Evolutionary conservation across 148 eudicot species (phyloP).

Genomic region (Chenopodium album): DNA sequence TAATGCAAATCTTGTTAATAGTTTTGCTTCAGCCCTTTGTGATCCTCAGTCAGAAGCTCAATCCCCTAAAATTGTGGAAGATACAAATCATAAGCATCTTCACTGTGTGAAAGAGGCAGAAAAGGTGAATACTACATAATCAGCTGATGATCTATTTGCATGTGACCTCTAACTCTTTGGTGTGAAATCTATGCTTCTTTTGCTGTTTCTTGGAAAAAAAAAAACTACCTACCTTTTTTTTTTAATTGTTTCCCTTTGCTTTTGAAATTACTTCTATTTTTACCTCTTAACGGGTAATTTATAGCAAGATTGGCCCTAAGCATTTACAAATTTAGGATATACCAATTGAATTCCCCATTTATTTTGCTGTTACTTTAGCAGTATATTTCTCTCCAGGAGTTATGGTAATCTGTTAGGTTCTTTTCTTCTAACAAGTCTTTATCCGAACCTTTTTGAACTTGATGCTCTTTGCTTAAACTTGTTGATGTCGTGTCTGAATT

Average conservation of each 20-base stretch:
- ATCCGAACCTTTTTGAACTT: neutral
- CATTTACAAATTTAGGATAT: no score
- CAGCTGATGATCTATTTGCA: slow-evolving; percentile 6
- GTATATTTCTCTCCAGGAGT: neutral
- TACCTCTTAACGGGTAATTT: no score
- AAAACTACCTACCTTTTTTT: no score
- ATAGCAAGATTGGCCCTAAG: no score
- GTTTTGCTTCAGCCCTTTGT: neutral
- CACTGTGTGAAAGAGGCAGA: slow-evolving; percentile 5
- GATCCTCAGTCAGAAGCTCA: slow-evolving; percentile 18
- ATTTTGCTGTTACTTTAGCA: neutral
- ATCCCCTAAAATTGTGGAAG: slow-evolving; percentile 1
- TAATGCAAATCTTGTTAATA: slow-evolving; percentile 6
- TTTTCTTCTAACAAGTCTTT: neutral
- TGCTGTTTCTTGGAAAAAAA: neutral
- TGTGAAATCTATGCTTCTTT: neutral
- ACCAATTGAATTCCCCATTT: neutral
- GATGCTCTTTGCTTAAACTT: neutral
- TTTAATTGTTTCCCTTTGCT: no score
- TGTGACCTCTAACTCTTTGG: neutral
- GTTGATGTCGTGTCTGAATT: neutral
- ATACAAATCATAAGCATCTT: slow-evolving; percentile 10
- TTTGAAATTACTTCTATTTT: no score
- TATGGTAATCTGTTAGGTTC: neutral
- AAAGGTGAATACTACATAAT: slow-evolving; percentile 22